Conservation (phyloP, 768 basidiomycete genomes). For the Rhodosporidiobolus odoratus region DNA sequence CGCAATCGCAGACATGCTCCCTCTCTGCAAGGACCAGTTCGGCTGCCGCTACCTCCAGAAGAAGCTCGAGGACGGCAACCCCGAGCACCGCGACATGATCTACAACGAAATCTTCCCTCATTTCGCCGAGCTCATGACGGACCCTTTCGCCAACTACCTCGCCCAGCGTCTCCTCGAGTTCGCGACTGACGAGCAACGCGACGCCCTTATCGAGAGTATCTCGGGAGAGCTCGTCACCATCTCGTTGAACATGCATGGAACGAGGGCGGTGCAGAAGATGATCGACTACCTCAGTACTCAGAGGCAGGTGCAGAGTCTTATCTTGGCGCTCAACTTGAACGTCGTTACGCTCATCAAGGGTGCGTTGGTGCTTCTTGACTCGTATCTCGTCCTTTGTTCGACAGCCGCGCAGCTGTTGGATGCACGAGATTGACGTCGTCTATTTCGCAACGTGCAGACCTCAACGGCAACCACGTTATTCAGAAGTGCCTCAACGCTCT, state of each 20-base stretch:
- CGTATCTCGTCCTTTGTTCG: neutral
- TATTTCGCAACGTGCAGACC: slow-evolving; percentile 39
- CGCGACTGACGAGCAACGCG: slow-evolving; percentile 94
- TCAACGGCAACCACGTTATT: slow-evolving; percentile 95
- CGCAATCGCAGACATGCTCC: slow-evolving; percentile 59
- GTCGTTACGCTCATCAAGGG: slow-evolving; percentile 98
- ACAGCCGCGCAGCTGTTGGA: too few relatives aligned
- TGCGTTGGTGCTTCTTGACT: slow-evolving; percentile 44
- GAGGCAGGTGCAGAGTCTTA: slow-evolving; percentile 94
- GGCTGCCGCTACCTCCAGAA: slow-evolving; percentile 98
- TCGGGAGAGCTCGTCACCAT: slow-evolving; percentile 96
- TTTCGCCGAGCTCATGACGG: slow-evolving; percentile 97
- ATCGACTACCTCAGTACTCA: slow-evolving; percentile 96
- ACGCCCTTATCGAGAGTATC: slow-evolving; percentile 93
- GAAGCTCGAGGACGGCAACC: slow-evolving; percentile 91
- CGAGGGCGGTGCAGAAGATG: slow-evolving; percentile 99
- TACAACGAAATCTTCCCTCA: slow-evolving; percentile 97
- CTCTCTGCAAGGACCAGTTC: slow-evolving; percentile 96
- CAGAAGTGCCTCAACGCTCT: slow-evolving; percentile 99
- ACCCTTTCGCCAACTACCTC: slow-evolving; percentile 98
- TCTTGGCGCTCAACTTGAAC: slow-evolving; percentile 90
- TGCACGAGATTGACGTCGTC: neutral
- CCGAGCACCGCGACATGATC: slow-evolving; percentile 98
- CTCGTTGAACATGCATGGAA: slow-evolving; percentile 99
- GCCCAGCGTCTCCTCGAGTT: slow-evolving; percentile 97